These are phyloP conservation scores for Aspergillus chevalieri DNA, from an alignment of 2,329 filamentous ascomycete genomes.

Conservation along the genomic window DNA sequence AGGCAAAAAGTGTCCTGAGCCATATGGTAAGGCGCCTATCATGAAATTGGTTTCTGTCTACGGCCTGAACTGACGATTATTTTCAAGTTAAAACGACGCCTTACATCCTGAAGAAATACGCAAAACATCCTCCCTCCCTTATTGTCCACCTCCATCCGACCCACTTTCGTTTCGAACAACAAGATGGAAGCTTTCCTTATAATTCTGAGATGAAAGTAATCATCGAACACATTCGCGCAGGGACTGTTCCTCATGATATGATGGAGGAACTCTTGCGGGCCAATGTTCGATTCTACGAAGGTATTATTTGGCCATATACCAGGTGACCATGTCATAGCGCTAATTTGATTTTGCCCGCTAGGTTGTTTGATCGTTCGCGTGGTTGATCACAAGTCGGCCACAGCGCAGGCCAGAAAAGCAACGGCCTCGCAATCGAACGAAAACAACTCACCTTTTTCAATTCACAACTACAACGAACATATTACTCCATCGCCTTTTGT, in stretches of 20 bases:
- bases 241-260: slow-evolving; percentile 84
- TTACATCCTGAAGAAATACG: slow-evolving; percentile 79
- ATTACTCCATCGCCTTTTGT: slow-evolving; percentile 83
- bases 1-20: slow-evolving; percentile 37
- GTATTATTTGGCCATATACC: slow-evolving; percentile 31
- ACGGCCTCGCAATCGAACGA: slow-evolving; percentile 52
- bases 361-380: slow-evolving; percentile 86
- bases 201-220: slow-evolving; percentile 82
- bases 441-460: slow-evolving; percentile 66
- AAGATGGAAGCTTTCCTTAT: slow-evolving; percentile 87
- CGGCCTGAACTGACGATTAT: slow-evolving; percentile 12
- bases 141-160: slow-evolving; percentile 78
- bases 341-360: slow-evolving; percentile 14
- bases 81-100: slow-evolving; percentile 61
- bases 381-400: slow-evolving; percentile 72
- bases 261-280: slow-evolving; percentile 67
- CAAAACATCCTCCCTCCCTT: slow-evolving; percentile 68
- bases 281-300: slow-evolving; percentile 82
- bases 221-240: slow-evolving; percentile 67
- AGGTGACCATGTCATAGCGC: neutral
- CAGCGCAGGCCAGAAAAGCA: slow-evolving; percentile 53
- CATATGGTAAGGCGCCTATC: slow-evolving; percentile 35
- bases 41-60: slow-evolving; percentile 1
- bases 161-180: slow-evolving; percentile 87
- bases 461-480: slow-evolving; percentile 87